Evolutionary conservation across 2,329 filamentous ascomycete species (phyloP).

Genomic region (Colletotrichum graminicola): DNA sequence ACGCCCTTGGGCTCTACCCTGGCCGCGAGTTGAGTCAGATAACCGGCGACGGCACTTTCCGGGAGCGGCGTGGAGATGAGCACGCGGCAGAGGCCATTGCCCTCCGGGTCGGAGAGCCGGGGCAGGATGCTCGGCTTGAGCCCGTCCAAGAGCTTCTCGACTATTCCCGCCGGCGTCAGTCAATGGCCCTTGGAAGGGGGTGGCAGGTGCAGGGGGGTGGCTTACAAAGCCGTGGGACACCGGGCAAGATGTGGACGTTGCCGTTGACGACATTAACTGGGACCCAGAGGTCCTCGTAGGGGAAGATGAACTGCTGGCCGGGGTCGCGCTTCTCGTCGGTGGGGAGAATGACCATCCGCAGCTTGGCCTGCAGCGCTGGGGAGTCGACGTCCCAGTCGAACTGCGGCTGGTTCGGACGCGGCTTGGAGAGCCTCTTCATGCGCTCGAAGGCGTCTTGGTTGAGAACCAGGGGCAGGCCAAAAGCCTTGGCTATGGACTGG

Average conservation of each 20-base stretch:
- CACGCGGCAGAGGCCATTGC: conserved; percentile 82
- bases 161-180: conserved; percentile 49
- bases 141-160: conserved; percentile 81
- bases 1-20: conserved; percentile 81
- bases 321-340: conserved; percentile 75
- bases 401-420: conserved; percentile 76
- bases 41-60: conserved; percentile 87
- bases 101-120: conserved; percentile 82
- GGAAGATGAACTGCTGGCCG: conserved; percentile 82
- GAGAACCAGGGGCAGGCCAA: conserved; percentile 79
- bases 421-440: conserved; percentile 86
- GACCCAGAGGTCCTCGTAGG: conserved; percentile 88
- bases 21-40: conserved; percentile 82
- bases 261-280: conserved; percentile 90
- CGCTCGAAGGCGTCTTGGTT: conserved; percentile 82
- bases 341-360: conserved; percentile 92
- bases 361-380: conserved; percentile 80
- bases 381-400: conserved; percentile 90
- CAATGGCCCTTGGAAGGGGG: background rate
- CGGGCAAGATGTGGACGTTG: conserved; percentile 93
- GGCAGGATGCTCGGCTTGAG: conserved; percentile 78
- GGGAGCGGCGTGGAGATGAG: conserved; percentile 88
- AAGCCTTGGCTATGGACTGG: conserved; percentile 91
- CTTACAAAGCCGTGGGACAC: conserved; percentile 84
- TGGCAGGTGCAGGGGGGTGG: conserved; percentile 10